A percentile compares a stretch with the other conserved stretches of the same genome.
Conservation (phyloP, 176 grass and related monocot species). For the Avena sativa region DNA sequence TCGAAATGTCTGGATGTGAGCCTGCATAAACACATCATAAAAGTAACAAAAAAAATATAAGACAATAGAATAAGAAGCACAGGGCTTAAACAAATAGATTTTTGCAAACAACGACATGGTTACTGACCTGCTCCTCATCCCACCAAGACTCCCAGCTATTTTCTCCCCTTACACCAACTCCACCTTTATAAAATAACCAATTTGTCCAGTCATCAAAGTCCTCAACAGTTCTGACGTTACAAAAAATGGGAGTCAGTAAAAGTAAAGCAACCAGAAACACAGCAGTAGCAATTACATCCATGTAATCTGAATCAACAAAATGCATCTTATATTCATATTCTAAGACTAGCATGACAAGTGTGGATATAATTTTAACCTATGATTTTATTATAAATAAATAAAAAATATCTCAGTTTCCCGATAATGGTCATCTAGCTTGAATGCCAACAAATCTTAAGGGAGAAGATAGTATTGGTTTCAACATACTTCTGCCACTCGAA, state of each 20-base stretch:
- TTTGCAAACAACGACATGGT: constrained; percentile 11
- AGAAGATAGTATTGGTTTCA: constrained; percentile 7
- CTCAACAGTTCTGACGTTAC: constrained; percentile 74
- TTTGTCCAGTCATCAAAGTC: constrained; percentile 97
- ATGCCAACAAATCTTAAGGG: constrained; percentile 3
- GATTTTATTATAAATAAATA: not conserved
- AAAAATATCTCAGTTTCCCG: not conserved
- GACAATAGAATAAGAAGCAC: constrained; percentile 21
- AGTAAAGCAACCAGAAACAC: not conserved
- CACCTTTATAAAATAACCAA: constrained; percentile 98
- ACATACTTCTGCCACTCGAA: constrained; percentile 99
- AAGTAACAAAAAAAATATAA: not conserved
- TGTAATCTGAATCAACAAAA: not conserved
- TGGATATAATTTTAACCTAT: constrained; percentile 17
- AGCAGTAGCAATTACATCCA: not conserved
- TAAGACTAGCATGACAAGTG: not conserved
- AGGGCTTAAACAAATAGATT: constrained; percentile 23
- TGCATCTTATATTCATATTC: constrained; percentile 24
- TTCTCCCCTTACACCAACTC: constrained; percentile 93
- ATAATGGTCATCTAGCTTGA: constrained; percentile 1
- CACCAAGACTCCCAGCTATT: constrained; percentile 98
- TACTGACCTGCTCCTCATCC: constrained; percentile 85
- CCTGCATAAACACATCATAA: constrained; percentile 52
- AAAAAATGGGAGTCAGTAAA: not conserved
- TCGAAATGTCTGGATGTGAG: constrained; percentile 78